Evolutionary conservation across 2,329 filamentous ascomycete genomes (phyloP), one percentile per base, ranked within the genome.

Genomic region (Hortaea sp.): DNA sequence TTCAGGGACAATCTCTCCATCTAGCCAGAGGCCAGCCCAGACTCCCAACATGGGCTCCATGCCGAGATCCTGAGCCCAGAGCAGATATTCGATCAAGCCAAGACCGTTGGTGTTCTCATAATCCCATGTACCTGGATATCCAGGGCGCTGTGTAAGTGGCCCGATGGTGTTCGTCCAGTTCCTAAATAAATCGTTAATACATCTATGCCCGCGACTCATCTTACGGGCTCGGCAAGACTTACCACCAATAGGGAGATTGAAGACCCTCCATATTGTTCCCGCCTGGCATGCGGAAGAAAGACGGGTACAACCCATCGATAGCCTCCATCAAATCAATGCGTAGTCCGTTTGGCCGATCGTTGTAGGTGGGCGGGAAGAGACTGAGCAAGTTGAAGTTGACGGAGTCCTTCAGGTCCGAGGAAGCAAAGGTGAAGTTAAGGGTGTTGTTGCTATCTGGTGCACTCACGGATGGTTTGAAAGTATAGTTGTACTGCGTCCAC

Each of bases 91-190:
- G 41, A 81, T 60, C 6, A 80, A 65, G 11, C 79, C 80, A 1
- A 84, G 66, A 0, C 78, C 80, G 51, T 82, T 70, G 0, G 78
- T 82, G 54, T 81, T 76, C 39, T 75, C 69, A 57, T 82, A 82
- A 12, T 58, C 62, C 80, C 80, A 84, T 28, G 75, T 70, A 20
- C 70, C 70, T 32, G 60, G 64, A 51, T 75, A 74, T 4, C 78
- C 79, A 6, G 75, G 76, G 2, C 79, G 60, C 31, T 63, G 63
- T 42, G 70, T 67, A 0, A 80, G 67, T 1, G 75, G 74, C 0
- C 76, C 76, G 29, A 80, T 64, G 0, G 73, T 74, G 44, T 76
- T 49, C 64, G 76, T 32, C 75, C 70, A 32, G 71, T 77, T 55
- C 20, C 20, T 20, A 20, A 20, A 20, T 20, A 20, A 20, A 20